A percentile compares a stretch with the other conserved stretches of the same genome.
Evolutionary conservation across 352 stramenopile genomes (phyloP).

Genomic region (Aphanomyces astaci): DNA sequence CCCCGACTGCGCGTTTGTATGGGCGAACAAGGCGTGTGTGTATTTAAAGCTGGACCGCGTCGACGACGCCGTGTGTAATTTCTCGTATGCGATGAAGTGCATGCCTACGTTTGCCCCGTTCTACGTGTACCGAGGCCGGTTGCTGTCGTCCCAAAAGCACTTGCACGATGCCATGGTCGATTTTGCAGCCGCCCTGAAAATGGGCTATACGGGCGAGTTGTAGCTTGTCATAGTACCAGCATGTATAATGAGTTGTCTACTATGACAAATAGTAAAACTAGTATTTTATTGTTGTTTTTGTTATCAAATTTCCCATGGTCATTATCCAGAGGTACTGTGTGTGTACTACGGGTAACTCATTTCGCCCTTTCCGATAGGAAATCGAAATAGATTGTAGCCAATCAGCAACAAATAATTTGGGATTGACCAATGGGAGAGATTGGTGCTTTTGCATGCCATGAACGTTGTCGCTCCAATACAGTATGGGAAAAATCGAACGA

Average conservation of each 20-base stretch:
- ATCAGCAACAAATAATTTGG: too few species aligned
- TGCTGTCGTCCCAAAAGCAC: constrained; percentile 62
- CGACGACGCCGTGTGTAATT: constrained; percentile 36
- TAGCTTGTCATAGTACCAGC: constrained; percentile 23
- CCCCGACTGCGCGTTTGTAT: constrained; percentile 54
- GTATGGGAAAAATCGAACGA: too few species aligned
- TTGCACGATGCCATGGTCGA: constrained; percentile 74
- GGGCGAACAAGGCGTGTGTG: constrained; percentile 57
- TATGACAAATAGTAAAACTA: neutral
- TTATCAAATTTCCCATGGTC: too few species aligned
- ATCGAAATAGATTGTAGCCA: too few species aligned
- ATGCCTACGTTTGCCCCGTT: constrained; percentile 60
- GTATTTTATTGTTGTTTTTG: neutral
- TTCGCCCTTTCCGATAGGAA: too few species aligned
- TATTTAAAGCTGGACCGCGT: constrained; percentile 36
- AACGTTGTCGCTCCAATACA: too few species aligned
- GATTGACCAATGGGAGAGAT: too few species aligned
- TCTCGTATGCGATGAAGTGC: constrained; percentile 61
- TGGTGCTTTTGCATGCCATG: too few species aligned
- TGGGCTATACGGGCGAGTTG: constrained; percentile 64
- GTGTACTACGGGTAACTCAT: too few species aligned
- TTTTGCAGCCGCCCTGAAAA: constrained; percentile 59
- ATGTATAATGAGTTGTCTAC: neutral
- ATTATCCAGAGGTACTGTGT: too few species aligned
- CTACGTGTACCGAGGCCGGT: constrained; percentile 54